These are phyloP conservation scores for Cystofilobasidium bisporidii DNA, from an alignment of 768 basidiomycete species.

Conservation along the genomic window DNA sequence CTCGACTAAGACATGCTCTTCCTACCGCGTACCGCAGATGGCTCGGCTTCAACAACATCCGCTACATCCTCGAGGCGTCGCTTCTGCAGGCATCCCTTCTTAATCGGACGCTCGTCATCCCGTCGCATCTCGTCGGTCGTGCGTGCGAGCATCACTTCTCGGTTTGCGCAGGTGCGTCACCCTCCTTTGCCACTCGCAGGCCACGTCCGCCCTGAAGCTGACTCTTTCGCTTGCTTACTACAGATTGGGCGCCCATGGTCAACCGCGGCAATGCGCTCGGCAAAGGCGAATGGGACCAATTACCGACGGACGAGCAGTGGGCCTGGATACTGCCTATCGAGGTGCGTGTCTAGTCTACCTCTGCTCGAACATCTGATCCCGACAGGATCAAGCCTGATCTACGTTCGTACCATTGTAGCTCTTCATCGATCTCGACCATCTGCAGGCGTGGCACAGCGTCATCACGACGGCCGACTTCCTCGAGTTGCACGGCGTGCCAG, in stretches of 20 bases:
- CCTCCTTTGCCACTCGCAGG: not conserved
- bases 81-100: constrained; percentile 44
- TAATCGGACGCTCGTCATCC: constrained; percentile 45
- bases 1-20: not conserved
- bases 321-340: constrained; percentile 33
- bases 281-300: constrained; percentile 42
- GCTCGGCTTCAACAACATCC: constrained; percentile 48
- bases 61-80: constrained; percentile 47
- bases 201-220: too few relatives aligned
- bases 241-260: constrained; percentile 44
- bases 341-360: constrained; percentile 4
- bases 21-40: too few relatives aligned
- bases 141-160: constrained; percentile 44
- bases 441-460: constrained; percentile 41
- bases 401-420: constrained; percentile 10
- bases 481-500: constrained; percentile 42
- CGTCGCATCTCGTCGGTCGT: constrained; percentile 46
- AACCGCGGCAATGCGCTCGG: constrained; percentile 45
- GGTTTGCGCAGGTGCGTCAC: constrained; percentile 11
- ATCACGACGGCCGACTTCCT: constrained; percentile 45
- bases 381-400: constrained; percentile 29
- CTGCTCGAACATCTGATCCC: not conserved
- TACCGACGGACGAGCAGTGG: constrained; percentile 38
- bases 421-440: constrained; percentile 45
- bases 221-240: not conserved